These are phyloP conservation scores for Biscogniauxia sp. DNA, from an alignment of 2,329 filamentous ascomycete species.

Conservation along the genomic window DNA sequence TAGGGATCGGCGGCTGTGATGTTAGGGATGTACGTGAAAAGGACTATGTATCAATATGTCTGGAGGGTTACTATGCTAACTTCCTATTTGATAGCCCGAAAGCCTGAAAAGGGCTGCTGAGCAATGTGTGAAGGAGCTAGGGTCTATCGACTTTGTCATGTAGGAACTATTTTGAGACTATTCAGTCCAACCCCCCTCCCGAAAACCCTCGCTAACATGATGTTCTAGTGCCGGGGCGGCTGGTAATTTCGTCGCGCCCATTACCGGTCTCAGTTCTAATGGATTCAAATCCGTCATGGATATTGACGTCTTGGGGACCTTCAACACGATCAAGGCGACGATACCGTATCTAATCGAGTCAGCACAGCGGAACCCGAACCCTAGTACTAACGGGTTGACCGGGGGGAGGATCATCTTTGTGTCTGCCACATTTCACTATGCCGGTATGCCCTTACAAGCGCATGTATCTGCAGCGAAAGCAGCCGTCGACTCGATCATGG, in stretches of 20 bases:
- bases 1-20: constrained; percentile 78
- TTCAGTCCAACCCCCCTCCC: too few species aligned
- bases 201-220: constrained; percentile 3
- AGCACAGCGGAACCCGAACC: constrained; percentile 61
- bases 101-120: constrained; percentile 72
- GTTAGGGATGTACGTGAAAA: constrained; percentile 63
- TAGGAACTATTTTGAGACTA: constrained; percentile 40
- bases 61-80: constrained; percentile 1
- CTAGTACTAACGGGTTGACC: constrained; percentile 59
- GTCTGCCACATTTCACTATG: constrained; percentile 88
- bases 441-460: constrained; percentile 78
- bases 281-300: constrained; percentile 96
- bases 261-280: constrained; percentile 78
- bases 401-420: constrained; percentile 87
- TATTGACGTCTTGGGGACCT: constrained; percentile 91
- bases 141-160: constrained; percentile 90
- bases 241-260: constrained; percentile 89
- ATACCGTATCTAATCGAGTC: constrained; percentile 77
- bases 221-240: constrained; percentile 77
- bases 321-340: constrained; percentile 91
- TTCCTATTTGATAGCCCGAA: constrained; percentile 51
- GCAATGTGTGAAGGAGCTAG: constrained; percentile 76
- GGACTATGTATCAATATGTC: constrained; percentile 1
- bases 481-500: constrained; percentile 80
- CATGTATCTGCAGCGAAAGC: constrained; percentile 94